Evolutionary conservation across 768 basidiomycete species (phyloP).

Genomic region (Gyrodon lividus): DNA sequence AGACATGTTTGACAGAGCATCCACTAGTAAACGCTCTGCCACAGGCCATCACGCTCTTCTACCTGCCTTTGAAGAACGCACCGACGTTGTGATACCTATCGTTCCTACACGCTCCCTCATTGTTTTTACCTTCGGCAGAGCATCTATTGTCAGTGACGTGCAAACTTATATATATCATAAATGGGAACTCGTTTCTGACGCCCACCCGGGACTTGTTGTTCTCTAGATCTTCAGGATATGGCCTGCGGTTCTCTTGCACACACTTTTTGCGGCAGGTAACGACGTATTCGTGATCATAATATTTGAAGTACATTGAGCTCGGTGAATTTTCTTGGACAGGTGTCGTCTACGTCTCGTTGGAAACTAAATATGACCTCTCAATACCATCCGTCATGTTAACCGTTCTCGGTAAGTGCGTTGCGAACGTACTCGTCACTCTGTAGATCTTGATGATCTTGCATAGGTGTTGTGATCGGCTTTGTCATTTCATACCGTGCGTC

Average conservation of each 20-base stretch:
- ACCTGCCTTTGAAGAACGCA: slow-evolving; percentile 1
- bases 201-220: background rate
- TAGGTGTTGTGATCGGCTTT: slow-evolving; percentile 58
- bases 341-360: slow-evolving; percentile 44
- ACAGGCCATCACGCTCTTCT: background rate
- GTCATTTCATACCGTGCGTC: slow-evolving; percentile 62
- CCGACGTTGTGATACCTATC: slow-evolving; percentile 14
- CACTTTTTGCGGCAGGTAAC: slow-evolving; percentile 51
- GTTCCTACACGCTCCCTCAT: slow-evolving; percentile 15
- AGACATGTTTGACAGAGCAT: background rate
- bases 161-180: background rate
- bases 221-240: slow-evolving; percentile 57
- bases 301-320: background rate
- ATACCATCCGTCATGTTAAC: slow-evolving; percentile 61
- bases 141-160: slow-evolving; percentile 37
- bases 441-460: slow-evolving; percentile 14
- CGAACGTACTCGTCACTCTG: background rate
- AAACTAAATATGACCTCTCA: slow-evolving; percentile 37
- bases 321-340: slow-evolving; percentile 26
- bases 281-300: background rate
- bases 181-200: slow-evolving; percentile 17
- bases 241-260: slow-evolving; percentile 65
- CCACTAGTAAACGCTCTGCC: slow-evolving; percentile 1
- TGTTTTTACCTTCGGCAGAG: slow-evolving; percentile 43
- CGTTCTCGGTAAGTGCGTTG: slow-evolving; percentile 46